Evolutionary conservation across 2,329 filamentous ascomycete species (phyloP).

Genomic region (Monilinia laxa): DNA sequence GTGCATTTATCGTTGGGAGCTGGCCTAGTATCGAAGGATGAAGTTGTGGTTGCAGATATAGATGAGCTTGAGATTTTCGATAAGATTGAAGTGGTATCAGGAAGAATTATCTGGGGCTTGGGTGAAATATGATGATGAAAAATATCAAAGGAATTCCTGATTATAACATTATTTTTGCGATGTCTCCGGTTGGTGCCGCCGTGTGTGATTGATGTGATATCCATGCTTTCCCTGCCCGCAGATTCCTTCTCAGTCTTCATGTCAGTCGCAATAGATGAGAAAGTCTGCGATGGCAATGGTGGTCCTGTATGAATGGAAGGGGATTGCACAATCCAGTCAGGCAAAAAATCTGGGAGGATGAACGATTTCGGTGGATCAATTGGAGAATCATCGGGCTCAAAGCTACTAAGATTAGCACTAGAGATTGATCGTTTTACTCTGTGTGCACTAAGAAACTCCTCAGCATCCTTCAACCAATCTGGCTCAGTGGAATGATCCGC

Average conservation of each 20-base stretch:
- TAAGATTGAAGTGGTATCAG: neutral
- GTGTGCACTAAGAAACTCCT: neutral
- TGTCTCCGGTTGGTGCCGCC: accelerated
- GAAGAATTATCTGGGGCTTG: accelerated
- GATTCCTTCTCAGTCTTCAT: neutral
- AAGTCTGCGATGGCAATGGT: too few relatives aligned
- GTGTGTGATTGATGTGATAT: neutral
- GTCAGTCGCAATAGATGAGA: neutral
- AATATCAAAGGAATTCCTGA: neutral
- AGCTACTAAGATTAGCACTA: neutral
- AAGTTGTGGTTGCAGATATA: neutral
- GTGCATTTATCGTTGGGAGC: neutral
- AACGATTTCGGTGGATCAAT: neutral
- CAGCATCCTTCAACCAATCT: neutral
- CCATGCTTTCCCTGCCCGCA: neutral
- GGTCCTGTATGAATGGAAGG: neutral
- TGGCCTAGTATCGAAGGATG: neutral
- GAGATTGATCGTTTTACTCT: neutral
- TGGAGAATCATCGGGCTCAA: neutral
- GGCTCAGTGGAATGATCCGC: neutral
- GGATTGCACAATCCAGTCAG: neutral
- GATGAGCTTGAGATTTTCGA: neutral
- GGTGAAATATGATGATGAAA: neutral
- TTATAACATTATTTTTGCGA: neutral
- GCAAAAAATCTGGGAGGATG: neutral